Evolutionary conservation across 2,329 filamentous ascomycete genomes (phyloP), one percentile per base, ranked within the genome.

Genomic region (Aspergillus sp.): DNA sequence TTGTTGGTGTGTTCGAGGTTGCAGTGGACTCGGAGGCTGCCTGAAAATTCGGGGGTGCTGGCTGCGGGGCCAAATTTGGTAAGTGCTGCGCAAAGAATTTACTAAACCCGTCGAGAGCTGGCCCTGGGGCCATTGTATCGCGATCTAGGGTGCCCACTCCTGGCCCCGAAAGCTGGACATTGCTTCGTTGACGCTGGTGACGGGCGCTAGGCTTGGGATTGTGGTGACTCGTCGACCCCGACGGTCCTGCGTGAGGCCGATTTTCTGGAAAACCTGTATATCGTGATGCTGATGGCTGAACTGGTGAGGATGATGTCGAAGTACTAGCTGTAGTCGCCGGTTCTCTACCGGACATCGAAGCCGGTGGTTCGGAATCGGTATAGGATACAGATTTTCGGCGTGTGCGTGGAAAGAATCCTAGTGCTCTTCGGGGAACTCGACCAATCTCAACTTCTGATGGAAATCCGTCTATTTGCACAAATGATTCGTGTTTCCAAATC

Each of bases 331-430:
- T 33, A 9, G 51, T 57, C 13, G 26, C 19, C 6, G 56, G 54
- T 42, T 58, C 51, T 56, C 46, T 57, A 57, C 43, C 58, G 43
- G 48, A 60, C 46, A 44, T 62, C 51, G 34, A 64, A 53, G 19
- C 71, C 69, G 33, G 62, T 56, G 43, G 47, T 35, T 81, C 76
- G 3, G 86, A 86, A 41, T 78, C 77, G 1, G 82, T 82, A 55
- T 78, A 73, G 7, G 79, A 68, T 5, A 64, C 59, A 50, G 86
- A 93, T 83, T 93, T 93, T 81, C 90, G 88, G 61, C 90, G 78
- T 13, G 90, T 81, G 6, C 90, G 90, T 3, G 91, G 91, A 60
- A 97, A 97, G 68, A 91, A 97, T 26, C 90, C 91, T 36, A 96
- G 76, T 2, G 85, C 79, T 66, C 84, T 83, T 45, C 88, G 82